Percentiles rank a stretch among this genome's conserved stretches.
phyloP scores from a whole-genome alignment of 2,329 filamentous ascomycete genomes.

The Juglanconis juglandina region DNA sequence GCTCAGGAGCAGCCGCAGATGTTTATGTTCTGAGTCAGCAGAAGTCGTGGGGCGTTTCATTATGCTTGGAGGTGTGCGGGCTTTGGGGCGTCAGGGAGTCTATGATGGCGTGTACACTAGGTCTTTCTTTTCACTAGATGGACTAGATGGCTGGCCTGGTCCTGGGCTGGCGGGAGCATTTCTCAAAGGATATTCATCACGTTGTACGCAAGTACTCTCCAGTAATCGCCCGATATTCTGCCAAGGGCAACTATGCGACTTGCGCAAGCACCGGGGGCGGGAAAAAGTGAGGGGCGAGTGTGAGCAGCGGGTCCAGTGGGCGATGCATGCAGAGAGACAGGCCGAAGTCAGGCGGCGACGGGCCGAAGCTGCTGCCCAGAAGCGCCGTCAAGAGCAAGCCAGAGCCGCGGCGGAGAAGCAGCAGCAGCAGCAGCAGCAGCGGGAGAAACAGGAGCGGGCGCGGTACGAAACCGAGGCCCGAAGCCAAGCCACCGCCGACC shows the following conservation, averaged over 20 bases:
- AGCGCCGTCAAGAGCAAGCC: background rate
- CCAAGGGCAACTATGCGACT: too few relatives aligned
- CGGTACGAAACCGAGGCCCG: too few relatives aligned
- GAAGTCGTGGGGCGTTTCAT: background rate
- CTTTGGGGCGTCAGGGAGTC: constrained; percentile 8
- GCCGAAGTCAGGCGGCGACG: background rate
- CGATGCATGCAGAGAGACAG: background rate
- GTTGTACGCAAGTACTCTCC: background rate
- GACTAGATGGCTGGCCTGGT: background rate
- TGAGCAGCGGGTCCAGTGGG: background rate
- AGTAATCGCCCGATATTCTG: background rate
- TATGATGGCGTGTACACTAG: constrained; percentile 12
- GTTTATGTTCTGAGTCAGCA: constrained; percentile 1
- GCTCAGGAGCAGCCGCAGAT: constrained; percentile 4
- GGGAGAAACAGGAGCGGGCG: background rate
- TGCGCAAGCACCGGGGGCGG: background rate
- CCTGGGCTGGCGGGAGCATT: background rate
- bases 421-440: background rate
- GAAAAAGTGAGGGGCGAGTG: background rate
- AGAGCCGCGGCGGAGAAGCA: background rate
- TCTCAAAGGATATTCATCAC: background rate
- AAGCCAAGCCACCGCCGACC: too few relatives aligned
- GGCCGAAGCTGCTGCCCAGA: background rate
- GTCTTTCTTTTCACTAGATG: background rate
- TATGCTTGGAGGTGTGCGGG: background rate